phyloP scores from a whole-genome alignment of 495 filamentous ascomycete genomes.

The Penicillium chermesinum region DNA sequence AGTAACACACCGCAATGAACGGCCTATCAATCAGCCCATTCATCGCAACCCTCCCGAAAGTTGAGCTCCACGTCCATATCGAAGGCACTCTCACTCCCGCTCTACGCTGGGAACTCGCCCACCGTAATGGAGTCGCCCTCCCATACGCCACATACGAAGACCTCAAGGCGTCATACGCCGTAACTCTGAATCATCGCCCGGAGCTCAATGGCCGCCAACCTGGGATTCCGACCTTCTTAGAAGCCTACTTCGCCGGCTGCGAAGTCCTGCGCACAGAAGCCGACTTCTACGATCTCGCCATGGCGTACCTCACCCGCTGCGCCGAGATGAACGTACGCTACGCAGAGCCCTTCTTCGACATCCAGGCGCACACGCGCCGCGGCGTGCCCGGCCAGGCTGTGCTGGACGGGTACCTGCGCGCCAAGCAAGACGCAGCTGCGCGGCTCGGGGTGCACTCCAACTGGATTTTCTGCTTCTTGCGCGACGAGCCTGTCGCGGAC shows the following conservation, averaged over 20 bases:
- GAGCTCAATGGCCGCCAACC: slow-evolving; percentile 29
- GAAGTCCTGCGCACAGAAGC: slow-evolving; percentile 33
- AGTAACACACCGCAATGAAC: slow-evolving; percentile 26
- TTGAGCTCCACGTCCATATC: slow-evolving; percentile 43
- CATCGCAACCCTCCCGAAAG: slow-evolving; percentile 34
- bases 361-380: slow-evolving; percentile 37
- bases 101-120: slow-evolving; percentile 33
- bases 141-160: slow-evolving; percentile 28
- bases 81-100: slow-evolving; percentile 39
- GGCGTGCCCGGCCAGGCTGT: slow-evolving; percentile 29
- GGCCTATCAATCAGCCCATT: slow-evolving; percentile 26
- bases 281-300: slow-evolving; percentile 42
- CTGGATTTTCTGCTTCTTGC: slow-evolving; percentile 41
- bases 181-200: slow-evolving; percentile 30
- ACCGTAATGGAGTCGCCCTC: slow-evolving; percentile 32
- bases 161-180: slow-evolving; percentile 25
- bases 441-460: slow-evolving; percentile 24
- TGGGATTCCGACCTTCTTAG: slow-evolving; percentile 35
- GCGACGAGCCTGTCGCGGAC: slow-evolving; percentile 26
- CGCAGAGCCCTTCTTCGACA: slow-evolving; percentile 40
- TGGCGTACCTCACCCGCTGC: slow-evolving; percentile 32
- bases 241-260: slow-evolving; percentile 37
- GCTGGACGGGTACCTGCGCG: slow-evolving; percentile 30
- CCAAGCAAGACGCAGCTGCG: slow-evolving; percentile 25
- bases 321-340: slow-evolving; percentile 37